Evolutionary conservation across 2,329 filamentous ascomycete genomes (phyloP), one percentile per base, ranked within the genome.

Genomic region (Malbranchea zuffiana): DNA sequence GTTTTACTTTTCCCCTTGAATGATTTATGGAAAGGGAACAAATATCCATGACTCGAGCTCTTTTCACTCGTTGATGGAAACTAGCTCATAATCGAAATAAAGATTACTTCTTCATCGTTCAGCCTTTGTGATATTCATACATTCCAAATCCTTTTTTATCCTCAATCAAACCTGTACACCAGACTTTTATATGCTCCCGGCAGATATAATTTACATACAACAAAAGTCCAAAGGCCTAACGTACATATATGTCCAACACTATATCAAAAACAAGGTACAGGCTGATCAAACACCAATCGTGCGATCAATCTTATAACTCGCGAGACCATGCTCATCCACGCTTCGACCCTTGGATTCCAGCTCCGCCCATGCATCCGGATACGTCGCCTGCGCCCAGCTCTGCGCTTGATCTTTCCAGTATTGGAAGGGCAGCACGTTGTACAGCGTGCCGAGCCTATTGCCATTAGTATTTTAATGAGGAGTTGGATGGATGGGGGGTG

Each of bases 381-480:
- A 85, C 28, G 71, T 68, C 32, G 71, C 59, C 47, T 71, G 71
- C 2, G 80, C 80, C 85, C 85, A 94, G 11, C 69, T 63, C 53
- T 86, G 78, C 39, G 92, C 79, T 24, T 75, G 65, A 4, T 70
- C 65, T 56, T 90, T 84, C 50, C 75, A 69, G 35, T 71, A 68
- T 41, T 72, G 69, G 40, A 71, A 74, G 2, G 74, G 76, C 2
- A 85, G 69, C 6, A 75, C 78, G 49, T 88, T 90, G 57, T 83
- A 85, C 41, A 85, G 68, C 17, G 79, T 72, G 11, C 78, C 84
- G 32, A 94, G 65, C 19, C 83, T 86, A 38, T 39, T 5, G 34
- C 2, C 7, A 20, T 29, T 23, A 40, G 36, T 35, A 23, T 27
- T 6, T 8, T 7, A 8, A 24, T 26, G 15, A 30, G 11, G 12